phyloP scores from a whole-genome alignment of 805 yeast genomes.

The Saccharomycopsis javanensis region DNA sequence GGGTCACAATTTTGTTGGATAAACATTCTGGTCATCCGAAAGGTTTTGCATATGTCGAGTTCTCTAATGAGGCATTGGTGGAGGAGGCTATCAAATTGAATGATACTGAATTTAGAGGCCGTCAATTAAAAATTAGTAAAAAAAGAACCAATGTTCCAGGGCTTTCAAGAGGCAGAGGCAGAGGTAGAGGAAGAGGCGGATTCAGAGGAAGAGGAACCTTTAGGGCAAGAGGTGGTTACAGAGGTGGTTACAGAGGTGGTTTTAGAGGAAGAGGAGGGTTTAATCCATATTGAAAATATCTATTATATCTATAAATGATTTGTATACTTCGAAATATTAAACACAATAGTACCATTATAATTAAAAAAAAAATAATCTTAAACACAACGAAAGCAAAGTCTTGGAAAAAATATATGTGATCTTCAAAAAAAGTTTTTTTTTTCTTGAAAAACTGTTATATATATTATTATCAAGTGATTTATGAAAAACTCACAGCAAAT shows the following conservation, averaged over 20 bases:
- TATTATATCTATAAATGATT: not conserved
- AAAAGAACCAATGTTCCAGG: slow-evolving; percentile 83
- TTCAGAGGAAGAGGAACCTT: slow-evolving; percentile 25
- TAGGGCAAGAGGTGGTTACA: slow-evolving; percentile 20
- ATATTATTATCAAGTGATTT: too few species aligned
- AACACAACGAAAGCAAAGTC: too few species aligned
- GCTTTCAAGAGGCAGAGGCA: slow-evolving; percentile 26
- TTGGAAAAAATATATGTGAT: too few species aligned
- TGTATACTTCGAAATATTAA: not conserved
- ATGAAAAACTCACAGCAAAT: too few species aligned
- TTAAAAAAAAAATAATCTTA: too few species aligned
- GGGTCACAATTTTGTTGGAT: slow-evolving; percentile 70
- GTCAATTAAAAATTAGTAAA: slow-evolving; percentile 62
- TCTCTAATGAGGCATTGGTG: slow-evolving; percentile 57
- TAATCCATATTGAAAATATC: slow-evolving; percentile 5
- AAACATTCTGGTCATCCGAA: slow-evolving; percentile 72
- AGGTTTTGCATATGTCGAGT: slow-evolving; percentile 83
- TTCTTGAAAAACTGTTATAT: too few species aligned
- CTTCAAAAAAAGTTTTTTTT: too few species aligned
- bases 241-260: slow-evolving; percentile 6
- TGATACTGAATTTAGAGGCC: slow-evolving; percentile 56
- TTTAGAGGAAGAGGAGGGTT: slow-evolving; percentile 20
- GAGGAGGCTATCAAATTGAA: slow-evolving; percentile 55
- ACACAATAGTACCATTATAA: not conserved
- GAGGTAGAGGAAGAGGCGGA: slow-evolving; percentile 30